Conservation (phyloP, 495 filamentous ascomycete genomes). For the Penicillium odoratum region DNA sequence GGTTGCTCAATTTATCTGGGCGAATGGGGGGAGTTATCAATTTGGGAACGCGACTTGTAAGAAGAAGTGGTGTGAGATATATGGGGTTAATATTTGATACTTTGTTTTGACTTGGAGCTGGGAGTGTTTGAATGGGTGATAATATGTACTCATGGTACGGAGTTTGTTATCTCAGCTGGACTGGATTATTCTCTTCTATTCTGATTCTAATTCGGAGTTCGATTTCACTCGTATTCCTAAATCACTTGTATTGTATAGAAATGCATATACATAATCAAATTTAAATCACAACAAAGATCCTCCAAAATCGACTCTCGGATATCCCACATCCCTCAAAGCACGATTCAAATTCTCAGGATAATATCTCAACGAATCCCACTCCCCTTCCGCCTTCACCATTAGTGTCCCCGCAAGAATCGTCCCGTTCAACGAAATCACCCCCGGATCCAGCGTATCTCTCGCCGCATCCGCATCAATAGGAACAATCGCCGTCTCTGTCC, state of each 20-base stretch:
- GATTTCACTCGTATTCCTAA: too few relatives aligned
- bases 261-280: neutral
- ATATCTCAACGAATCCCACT: constrained; percentile 64
- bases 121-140: neutral
- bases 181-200: too few relatives aligned
- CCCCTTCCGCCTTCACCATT: constrained; percentile 70
- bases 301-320: constrained; percentile 40
- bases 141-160: too few relatives aligned
- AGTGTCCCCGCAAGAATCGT: constrained; percentile 79
- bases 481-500: constrained; percentile 41
- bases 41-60: constrained; percentile 89
- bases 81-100: neutral
- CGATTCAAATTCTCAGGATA: constrained; percentile 51
- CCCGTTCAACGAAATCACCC: constrained; percentile 69
- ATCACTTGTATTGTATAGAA: neutral
- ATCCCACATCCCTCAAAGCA: constrained; percentile 61
- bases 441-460: constrained; percentile 46
- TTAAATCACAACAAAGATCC: constrained; percentile 22
- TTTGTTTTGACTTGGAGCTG: neutral
- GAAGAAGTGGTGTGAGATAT: constrained; percentile 64
- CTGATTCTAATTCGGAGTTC: too few relatives aligned
- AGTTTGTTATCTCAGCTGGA: too few relatives aligned
- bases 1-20: constrained; percentile 69
- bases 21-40: constrained; percentile 72
- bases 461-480: constrained; percentile 23